Conservation (phyloP, 176 grass and related monocot genomes). For the Cymbopogon citratus region DNA sequence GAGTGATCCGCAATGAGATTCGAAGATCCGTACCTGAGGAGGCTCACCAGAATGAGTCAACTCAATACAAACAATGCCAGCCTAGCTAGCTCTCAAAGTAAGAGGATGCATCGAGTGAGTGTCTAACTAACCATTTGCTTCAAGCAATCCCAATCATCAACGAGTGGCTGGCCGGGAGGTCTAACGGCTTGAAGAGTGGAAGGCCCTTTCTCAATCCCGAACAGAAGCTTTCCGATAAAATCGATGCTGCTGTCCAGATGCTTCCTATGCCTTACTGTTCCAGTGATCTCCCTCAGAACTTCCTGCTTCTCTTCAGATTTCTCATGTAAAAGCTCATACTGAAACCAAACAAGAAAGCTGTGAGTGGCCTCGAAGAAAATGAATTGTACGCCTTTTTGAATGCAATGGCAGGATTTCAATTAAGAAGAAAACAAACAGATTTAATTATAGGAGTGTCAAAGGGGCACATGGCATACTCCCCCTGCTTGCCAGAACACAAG, state of each 20-base stretch:
- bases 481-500: neutral
- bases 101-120: neutral
- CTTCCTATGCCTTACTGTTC: slow-evolving; percentile 50
- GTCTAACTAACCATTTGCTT: slow-evolving; percentile 57
- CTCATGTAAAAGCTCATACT: slow-evolving; percentile 67
- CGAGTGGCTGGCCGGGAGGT: slow-evolving; percentile 44
- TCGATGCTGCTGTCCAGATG: slow-evolving; percentile 71
- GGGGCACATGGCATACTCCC: neutral
- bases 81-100: neutral
- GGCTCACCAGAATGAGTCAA: neutral
- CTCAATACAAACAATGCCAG: neutral
- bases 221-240: slow-evolving; percentile 67
- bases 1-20: slow-evolving; percentile 69
- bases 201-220: slow-evolving; percentile 60
- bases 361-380: neutral
- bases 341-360: slow-evolving; percentile 26
- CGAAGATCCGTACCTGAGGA: slow-evolving; percentile 64
- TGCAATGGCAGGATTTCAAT: neutral
- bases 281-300: slow-evolving; percentile 56
- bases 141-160: slow-evolving; percentile 89
- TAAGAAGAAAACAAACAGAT: neutral
- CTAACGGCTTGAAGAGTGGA: slow-evolving; percentile 46
- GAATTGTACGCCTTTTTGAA: neutral
- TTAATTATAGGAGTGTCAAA: neutral
- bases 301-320: slow-evolving; percentile 45